Base-by-base conservation (phyloP, 2,329 filamentous ascomycete genomes). In the Penicillium sp. region DNA sequence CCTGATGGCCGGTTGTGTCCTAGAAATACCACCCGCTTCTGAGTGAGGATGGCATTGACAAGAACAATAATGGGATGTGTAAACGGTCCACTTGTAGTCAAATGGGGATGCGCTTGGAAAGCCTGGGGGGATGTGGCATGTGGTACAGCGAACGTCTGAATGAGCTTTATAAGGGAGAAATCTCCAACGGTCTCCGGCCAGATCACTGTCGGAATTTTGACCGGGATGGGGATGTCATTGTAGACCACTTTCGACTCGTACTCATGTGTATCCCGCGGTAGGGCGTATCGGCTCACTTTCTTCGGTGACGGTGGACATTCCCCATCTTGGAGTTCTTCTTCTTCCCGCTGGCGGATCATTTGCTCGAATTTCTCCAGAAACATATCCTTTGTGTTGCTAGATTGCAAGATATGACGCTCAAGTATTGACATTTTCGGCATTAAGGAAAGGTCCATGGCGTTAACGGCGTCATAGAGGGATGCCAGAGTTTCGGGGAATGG, bases 331-430 rank as follows among this genome's bases (percentile, higher is more conserved):
- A 59, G 54, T 40, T 71, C 71, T 38, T 77, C 78, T 57, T 85
- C 89, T 60, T 90, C 85, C 13, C 90, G 86, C 75, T 90, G 89
- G 63, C 92, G 85, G 54, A 96, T 89, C 87, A 97, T 96, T 61
- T 89, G 86, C 74, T 97, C 92, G 66, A 99, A 99, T 71, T 97
- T 99, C 71, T 99, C 94, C 32, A 97, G 85, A 69, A 99, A 99
- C 66, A 99, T 85, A 71, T 99, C 94, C 71, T 95, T 96, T 66
- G 92, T 92, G 66, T 97, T 92, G 70, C 89, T 96, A 9, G 90
- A 87, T 71, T 96, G 91, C 26, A 99, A 76, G 52, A 99, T 87
- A 65, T 91, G 87, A 49, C 89, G 85, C 75, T 99, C 94, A 8
- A 97, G 83, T 35, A 88, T 78, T 58, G 89, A 95, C 50, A 99